A percentile compares a stretch with the other conserved stretches of the same genome.
Evolutionary conservation across 78 protist genomes (phyloP).

Genomic region (Dictyostelium purpureum): DNA sequence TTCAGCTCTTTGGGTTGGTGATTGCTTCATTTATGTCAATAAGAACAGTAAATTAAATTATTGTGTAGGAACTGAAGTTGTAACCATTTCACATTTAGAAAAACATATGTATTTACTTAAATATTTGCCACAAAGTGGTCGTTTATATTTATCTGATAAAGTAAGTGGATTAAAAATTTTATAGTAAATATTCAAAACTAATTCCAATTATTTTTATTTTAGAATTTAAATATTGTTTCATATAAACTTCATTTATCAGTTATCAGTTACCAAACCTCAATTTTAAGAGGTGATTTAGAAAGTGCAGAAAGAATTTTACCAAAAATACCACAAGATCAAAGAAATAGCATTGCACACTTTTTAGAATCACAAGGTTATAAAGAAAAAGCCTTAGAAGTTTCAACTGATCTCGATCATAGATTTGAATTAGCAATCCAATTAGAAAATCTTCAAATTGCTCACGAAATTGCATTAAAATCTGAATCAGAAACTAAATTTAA

Average conservation of each 20-base stretch:
- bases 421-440: constrained; percentile 96
- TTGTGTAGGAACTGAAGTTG: constrained; percentile 95
- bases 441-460: constrained; percentile 85
- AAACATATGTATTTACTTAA: constrained; percentile 83
- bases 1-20: constrained; percentile 96
- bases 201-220: background rate
- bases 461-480: constrained; percentile 78
- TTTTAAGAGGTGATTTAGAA: constrained; percentile 91
- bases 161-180: background rate
- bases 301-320: constrained; percentile 88
- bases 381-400: constrained; percentile 91
- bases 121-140: constrained; percentile 90
- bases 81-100: constrained; percentile 93
- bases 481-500: constrained; percentile 85
- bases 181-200: background rate
- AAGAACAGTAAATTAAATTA: constrained; percentile 91
- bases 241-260: constrained; percentile 86
- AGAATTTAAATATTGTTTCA: constrained; percentile 51
- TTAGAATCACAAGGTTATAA: constrained; percentile 89
- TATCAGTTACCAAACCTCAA: constrained; percentile 94
- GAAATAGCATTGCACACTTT: constrained; percentile 93
- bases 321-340: constrained; percentile 84
- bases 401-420: constrained; percentile 93
- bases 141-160: constrained; percentile 94
- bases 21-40: constrained; percentile 96